A percentile compares a stretch with the other conserved stretches of the same genome.
Conservation (phyloP, 768 basidiomycete species). For the Cubamyces lactineus region DNA sequence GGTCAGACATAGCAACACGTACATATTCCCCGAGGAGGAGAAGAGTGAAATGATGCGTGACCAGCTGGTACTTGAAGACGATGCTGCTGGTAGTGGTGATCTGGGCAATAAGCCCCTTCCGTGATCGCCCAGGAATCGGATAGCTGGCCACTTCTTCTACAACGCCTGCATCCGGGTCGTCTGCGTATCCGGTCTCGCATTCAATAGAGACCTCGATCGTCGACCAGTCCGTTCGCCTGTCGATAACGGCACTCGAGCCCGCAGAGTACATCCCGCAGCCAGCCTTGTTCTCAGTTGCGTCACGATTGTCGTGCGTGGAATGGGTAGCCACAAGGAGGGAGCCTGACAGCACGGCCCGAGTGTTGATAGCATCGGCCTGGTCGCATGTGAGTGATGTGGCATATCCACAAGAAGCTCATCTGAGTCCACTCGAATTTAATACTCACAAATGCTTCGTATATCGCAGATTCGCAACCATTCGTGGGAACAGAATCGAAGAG, state of each 20-base stretch:
- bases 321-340: not conserved
- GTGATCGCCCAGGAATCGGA: not conserved
- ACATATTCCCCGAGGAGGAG: constrained; percentile 7
- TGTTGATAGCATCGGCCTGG: too few species aligned
- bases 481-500: too few species aligned
- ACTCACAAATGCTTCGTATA: too few species aligned
- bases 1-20: constrained; percentile 4
- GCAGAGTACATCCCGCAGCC: not conserved
- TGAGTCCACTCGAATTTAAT: too few species aligned
- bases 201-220: constrained; percentile 8
- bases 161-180: not conserved
- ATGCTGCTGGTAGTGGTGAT: not conserved
- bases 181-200: constrained; percentile 1
- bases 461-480: too few species aligned
- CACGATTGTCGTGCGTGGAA: not conserved
- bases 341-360: too few species aligned
- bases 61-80: constrained; percentile 2
- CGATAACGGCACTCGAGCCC: not conserved
- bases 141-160: not conserved
- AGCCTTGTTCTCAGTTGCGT: not conserved
- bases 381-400: too few species aligned
- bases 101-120: not conserved
- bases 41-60: constrained; percentile 1
- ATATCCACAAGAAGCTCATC: too few species aligned
- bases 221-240: constrained; percentile 1